Evolutionary conservation across 2,329 filamentous ascomycete species (phyloP).

Genomic region (Colletotrichum tofieldiae): DNA sequence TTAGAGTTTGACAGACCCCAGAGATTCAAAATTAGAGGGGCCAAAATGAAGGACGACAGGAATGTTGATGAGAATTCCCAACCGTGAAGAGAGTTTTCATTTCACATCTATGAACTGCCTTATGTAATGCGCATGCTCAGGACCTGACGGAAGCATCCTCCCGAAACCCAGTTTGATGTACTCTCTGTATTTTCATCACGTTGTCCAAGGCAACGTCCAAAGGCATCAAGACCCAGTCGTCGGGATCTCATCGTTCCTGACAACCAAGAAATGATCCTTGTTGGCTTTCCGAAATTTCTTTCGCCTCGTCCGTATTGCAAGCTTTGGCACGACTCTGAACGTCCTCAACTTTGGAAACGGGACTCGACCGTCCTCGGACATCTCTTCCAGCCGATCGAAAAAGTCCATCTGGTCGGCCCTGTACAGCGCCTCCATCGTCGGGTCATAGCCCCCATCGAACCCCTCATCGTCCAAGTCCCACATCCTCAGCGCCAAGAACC

Average conservation of each 20-base stretch:
- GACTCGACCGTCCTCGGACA: background rate
- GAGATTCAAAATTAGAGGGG: too few species aligned
- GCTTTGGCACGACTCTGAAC: background rate
- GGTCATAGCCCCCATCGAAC: background rate
- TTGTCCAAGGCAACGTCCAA: background rate
- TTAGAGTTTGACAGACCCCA: too few species aligned
- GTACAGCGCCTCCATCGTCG: background rate
- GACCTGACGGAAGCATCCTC: too few species aligned
- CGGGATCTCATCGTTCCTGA: background rate
- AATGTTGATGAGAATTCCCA: too few species aligned
- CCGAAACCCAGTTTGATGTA: background rate
- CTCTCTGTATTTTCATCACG: too few species aligned
- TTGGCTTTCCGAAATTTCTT: background rate
- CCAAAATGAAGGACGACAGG: too few species aligned
- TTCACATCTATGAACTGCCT: too few species aligned
- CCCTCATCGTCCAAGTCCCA: conserved; percentile 3
- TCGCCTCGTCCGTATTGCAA: background rate
- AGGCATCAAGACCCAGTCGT: background rate
- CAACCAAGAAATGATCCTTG: background rate
- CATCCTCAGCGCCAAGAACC: background rate
- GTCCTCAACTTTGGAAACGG: background rate
- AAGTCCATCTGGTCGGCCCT: background rate
- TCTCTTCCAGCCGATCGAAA: background rate
- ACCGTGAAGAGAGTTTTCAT: too few species aligned
- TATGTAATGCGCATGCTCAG: too few species aligned